Conservation (phyloP, 306 rosid species). For the Crotalaria pallida region DNA sequence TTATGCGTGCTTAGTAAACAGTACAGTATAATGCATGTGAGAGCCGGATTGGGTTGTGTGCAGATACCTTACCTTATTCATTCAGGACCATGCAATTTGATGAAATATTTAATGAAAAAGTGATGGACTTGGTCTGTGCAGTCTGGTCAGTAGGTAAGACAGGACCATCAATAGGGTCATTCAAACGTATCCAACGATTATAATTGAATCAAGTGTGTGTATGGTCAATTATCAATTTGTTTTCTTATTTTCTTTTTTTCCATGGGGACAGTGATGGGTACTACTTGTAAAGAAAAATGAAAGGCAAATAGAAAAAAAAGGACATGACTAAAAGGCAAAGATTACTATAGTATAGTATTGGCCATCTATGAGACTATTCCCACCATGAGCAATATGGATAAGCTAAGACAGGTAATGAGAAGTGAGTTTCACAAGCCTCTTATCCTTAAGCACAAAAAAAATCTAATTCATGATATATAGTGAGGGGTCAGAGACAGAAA, state of each 20-base stretch:
- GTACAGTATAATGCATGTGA: slow-evolving; percentile 56
- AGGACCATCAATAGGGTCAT: slow-evolving; percentile 40
- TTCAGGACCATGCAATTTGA: slow-evolving; percentile 43
- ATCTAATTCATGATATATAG: slow-evolving; percentile 14
- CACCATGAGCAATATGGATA: slow-evolving; percentile 49
- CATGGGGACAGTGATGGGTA: slow-evolving; percentile 36
- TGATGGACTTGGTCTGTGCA: slow-evolving; percentile 19
- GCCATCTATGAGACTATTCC: slow-evolving; percentile 32
- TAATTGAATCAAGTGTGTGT: slow-evolving; percentile 25
- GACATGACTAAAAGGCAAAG: slow-evolving; percentile 24
- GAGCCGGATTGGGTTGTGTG: slow-evolving; percentile 30
- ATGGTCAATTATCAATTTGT: slow-evolving; percentile 35
- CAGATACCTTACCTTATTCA: slow-evolving; percentile 4
- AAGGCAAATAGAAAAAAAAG: slow-evolving; percentile 13
- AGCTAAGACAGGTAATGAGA: slow-evolving; percentile 21
- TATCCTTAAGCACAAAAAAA: slow-evolving; percentile 26
- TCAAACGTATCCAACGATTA: slow-evolving; percentile 31
- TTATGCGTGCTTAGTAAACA: slow-evolving; percentile 28
- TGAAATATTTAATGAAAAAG: slow-evolving; percentile 3
- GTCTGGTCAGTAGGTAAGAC: slow-evolving; percentile 39
- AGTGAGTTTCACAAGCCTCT: slow-evolving; percentile 12
- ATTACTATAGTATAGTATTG: slow-evolving; percentile 29
- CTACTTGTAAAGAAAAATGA: slow-evolving; percentile 4
- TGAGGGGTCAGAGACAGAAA: slow-evolving; percentile 3
- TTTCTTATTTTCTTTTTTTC: slow-evolving; percentile 3